Evolutionary conservation across 305 asterid genomes (phyloP), one percentile per base, ranked within the genome.

Genomic region (Fraxinus albicans): DNA sequence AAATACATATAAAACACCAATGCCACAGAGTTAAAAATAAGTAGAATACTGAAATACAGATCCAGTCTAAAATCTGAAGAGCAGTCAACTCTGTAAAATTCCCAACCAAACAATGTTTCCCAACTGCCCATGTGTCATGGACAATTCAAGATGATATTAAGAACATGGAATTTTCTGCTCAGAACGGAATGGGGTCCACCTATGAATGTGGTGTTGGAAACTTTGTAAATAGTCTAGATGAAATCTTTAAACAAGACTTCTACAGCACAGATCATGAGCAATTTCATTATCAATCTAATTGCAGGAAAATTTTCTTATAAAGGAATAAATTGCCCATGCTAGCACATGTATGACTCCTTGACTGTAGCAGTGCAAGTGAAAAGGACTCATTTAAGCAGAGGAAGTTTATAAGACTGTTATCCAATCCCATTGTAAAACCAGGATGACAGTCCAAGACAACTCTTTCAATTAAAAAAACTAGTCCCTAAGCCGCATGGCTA

Each of bases 361-460:
- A 65, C 73, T 55, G 69, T 4, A 40, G 10, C 80, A 63, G 69
- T 83, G 80, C 21, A 86, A 79, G 76, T 34, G 79, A 82, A 78
- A 78, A 40, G 40, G 73, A 21, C 47, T 78, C 50, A 83, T 60
- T 23, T 78, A 67, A 44, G 65, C 15, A 75, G 79, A 25, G 75
- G 75, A 81, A 40, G 69, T 58, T 81, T 75, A 23, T 8, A 63
- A 70, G 53, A 84, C 38, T 27, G 74, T 70, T 12, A 75, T 23
- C 25, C 5, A n/a, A 29, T 25, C 73, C 77, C n/a, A 75, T 42
- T 50, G 58, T 75, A 70, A 78, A 73, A 81, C 81, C 78, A 79
- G 84, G 83, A 77, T 25, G 73, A 84, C 65, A 74, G 70, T 65
- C 86, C 73, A 50, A 77, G 27, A 40, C 77, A 69, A 83, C 63